Percentiles rank a stretch among this genome's conserved stretches.
Conservation (phyloP, 2,329 filamentous ascomycete species). For the Colletotrichum agaves region DNA sequence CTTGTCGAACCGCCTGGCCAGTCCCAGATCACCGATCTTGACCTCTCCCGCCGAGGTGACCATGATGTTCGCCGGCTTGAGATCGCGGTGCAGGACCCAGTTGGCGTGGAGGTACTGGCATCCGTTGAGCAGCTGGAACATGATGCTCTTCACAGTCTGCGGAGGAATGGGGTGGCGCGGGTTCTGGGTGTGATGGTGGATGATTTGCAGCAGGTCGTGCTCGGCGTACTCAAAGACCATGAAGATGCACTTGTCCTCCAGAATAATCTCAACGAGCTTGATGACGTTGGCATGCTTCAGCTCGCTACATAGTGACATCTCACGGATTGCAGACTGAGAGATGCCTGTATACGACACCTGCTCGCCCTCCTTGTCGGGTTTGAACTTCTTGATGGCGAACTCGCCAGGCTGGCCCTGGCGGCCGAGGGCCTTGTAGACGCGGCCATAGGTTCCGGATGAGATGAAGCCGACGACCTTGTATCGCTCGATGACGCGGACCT, state of each 20-base stretch:
- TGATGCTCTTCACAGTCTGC: conserved; percentile 88
- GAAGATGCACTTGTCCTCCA: conserved; percentile 99
- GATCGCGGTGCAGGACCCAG: conserved; percentile 96
- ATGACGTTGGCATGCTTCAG: conserved; percentile 91
- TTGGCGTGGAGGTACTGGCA: conserved; percentile 95
- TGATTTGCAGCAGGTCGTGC: conserved; percentile 96
- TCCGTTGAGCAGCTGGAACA: conserved; percentile 95
- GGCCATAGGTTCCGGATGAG: conserved; percentile 95
- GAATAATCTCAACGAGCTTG: conserved; percentile 90
- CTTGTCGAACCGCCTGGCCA: conserved; percentile 93
- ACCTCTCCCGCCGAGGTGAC: conserved; percentile 91
- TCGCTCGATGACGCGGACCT: conserved; percentile 89
- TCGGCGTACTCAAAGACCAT: conserved; percentile 99
- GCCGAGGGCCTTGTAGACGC: conserved; percentile 94
- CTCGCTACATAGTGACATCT: conserved; percentile 97
- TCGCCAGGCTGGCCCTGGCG: conserved; percentile 79
- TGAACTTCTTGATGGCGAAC: conserved; percentile 99
- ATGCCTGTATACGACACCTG: conserved; percentile 95
- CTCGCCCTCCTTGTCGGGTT: conserved; percentile 98
- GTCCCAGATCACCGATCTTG: conserved; percentile 92
- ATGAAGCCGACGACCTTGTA: conserved; percentile 99
- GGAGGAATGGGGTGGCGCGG: conserved; percentile 89
- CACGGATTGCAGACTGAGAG: conserved; percentile 94
- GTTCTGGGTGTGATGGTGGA: conserved; percentile 95
- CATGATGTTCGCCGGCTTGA: conserved; percentile 99